Evolutionary conservation across 179 eudicot species (phyloP), one percentile per base, ranked within the genome.

Genomic region (Beta macrorhiza): DNA sequence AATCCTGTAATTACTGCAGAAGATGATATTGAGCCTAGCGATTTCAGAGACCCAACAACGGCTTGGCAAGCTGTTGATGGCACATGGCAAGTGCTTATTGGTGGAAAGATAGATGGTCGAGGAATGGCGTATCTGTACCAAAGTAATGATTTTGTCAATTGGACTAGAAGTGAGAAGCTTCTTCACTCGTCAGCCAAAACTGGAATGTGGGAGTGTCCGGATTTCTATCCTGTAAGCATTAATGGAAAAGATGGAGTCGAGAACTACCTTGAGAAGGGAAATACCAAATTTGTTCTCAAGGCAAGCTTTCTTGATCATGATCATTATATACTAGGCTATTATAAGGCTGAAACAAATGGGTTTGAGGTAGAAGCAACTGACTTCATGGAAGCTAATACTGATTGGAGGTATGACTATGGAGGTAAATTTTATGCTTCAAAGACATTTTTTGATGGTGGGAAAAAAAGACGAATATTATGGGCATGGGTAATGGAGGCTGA

Each of bases 141-240:
- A 44, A 91, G 95, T 76, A 81, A 72, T 4, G 90, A 89, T 83
- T 87, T 90, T 71, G 77, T 83, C 13, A 78, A 56, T 42, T 91
- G 95, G 95, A 85, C 83, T 49, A 84, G 84, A 73, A 79, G 64
- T 57, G 69, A 80, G 11, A 72, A 78, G 67, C 89, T 89, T 32
- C 86, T 91, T 47, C 91, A 90, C 74, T 86, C 87, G 1, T 87
- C 91, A 5, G 74, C 67, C 20, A 88, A 52, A 74, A 91, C 90
- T 16, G 86, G 79, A 25, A 91, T 91, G 91, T 90, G 91, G 95
- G 95, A 91, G 78, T 91, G 95, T 78, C 95, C 92, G 9, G 95
- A 91, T 89, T 91, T 91, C 25, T 90, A 80, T 76, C 95, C 95
- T 45, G 93, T 89, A 12, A 80, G 67, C 25, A 49, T 58, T 20